Percentiles rank a stretch among this genome's conserved stretches.
These are phyloP conservation scores for Cladosporium velox DNA, from an alignment of 2,329 filamentous ascomycete species.

Conservation along the genomic window DNA sequence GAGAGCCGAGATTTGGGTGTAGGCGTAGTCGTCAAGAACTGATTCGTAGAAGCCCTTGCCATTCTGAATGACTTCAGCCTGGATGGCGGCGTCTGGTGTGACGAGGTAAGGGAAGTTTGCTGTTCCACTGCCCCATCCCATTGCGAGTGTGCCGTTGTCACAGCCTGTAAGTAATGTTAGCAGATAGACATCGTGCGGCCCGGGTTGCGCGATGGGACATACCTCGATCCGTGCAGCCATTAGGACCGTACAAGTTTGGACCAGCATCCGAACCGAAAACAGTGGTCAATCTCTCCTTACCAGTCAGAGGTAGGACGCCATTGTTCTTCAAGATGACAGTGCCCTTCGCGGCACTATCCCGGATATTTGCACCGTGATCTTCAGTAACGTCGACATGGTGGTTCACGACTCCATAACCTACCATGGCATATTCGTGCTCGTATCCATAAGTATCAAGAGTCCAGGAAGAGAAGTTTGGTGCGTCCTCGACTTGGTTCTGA, in stretches of 20 bases:
- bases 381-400: conserved; percentile 48
- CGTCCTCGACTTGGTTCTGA: conserved; percentile 48
- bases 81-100: conserved; percentile 55
- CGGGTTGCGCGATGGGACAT: not conserved
- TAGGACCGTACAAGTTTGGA: conserved; percentile 66
- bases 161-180: conserved; percentile 72
- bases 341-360: conserved; percentile 43
- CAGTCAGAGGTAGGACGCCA: conserved; percentile 51
- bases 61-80: conserved; percentile 29
- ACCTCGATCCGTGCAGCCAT: conserved; percentile 73
- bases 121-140: conserved; percentile 87
- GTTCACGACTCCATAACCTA: conserved; percentile 42
- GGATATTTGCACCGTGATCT: conserved; percentile 65
- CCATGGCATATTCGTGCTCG: conserved; percentile 61
- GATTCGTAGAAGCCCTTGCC: conserved; percentile 40
- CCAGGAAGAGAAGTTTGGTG: conserved; percentile 45
- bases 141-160: conserved; percentile 81
- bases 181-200: conserved; percentile 41
- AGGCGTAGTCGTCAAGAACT: conserved; percentile 31
- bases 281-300: conserved; percentile 49
- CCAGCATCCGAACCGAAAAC: conserved; percentile 76
- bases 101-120: conserved; percentile 84
- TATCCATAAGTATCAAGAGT: conserved; percentile 63
- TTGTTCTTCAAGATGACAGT: conserved; percentile 78
- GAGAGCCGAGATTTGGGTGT: conserved; percentile 38